phyloP scores from a whole-genome alignment of 108 stramenopile species.

The Aureococcus anophagefferens region DNA sequence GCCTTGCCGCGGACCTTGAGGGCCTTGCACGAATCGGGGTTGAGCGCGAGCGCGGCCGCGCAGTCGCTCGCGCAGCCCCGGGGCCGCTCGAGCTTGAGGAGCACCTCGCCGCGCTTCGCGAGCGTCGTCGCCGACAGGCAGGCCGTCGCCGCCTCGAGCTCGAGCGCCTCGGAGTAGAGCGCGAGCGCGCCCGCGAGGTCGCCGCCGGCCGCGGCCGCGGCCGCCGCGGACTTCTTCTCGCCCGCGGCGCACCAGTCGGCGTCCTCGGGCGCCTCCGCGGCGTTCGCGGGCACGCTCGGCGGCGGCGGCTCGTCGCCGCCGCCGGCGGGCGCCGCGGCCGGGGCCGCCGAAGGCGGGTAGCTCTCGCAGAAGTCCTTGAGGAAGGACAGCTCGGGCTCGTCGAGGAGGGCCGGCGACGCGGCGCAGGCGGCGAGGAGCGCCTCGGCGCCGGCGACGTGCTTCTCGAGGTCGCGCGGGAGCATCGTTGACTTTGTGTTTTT shows the following conservation, averaged over 20 bases:
- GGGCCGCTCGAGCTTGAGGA: slow-evolving; percentile 51
- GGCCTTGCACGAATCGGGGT: slow-evolving; percentile 76
- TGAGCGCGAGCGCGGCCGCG: slow-evolving; percentile 52
- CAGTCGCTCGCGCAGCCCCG: slow-evolving; percentile 62
- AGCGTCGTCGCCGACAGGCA: slow-evolving; percentile 34
- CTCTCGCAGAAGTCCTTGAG: neutral
- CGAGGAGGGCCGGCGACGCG: neutral
- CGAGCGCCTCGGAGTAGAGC: slow-evolving; percentile 55
- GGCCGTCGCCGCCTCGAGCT: slow-evolving; percentile 62
- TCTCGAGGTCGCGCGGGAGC: no score
- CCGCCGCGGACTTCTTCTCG: slow-evolving; percentile 46
- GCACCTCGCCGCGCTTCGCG: slow-evolving; percentile 64
- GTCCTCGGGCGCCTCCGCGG: neutral
- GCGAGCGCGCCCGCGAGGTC: slow-evolving; percentile 54
- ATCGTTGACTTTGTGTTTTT: no score
- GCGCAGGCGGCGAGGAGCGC: no score
- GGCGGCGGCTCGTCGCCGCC: neutral
- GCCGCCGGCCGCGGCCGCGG: slow-evolving; percentile 49
- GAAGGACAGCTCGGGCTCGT: neutral
- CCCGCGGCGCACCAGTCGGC: neutral
- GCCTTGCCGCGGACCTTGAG: slow-evolving; percentile 60
- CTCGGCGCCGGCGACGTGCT: no score
- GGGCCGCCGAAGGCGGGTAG: neutral
- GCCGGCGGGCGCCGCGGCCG: neutral
- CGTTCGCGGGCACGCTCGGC: neutral